Conservation (phyloP, 2,329 filamentous ascomycete species). For the Trichoderma citrinoviride region DNA sequence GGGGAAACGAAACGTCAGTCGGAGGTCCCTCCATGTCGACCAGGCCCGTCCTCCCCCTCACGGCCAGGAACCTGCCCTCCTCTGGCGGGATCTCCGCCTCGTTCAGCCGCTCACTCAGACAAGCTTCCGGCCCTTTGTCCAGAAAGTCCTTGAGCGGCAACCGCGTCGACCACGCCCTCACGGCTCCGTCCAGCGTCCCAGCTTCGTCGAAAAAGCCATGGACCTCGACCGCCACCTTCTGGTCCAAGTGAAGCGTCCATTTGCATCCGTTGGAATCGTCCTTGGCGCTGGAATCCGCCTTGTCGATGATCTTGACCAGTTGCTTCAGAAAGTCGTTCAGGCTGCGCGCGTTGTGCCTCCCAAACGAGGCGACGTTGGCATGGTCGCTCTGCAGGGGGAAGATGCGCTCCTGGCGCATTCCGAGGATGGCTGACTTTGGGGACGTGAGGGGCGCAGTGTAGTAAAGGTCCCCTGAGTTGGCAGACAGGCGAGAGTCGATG, state of each 20-base stretch:
- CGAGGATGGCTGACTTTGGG: conserved; percentile 53
- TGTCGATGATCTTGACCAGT: conserved; percentile 34
- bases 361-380: conserved; percentile 54
- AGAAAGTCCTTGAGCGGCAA: conserved; percentile 55
- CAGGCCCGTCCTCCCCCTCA: conserved; percentile 31
- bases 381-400: conserved; percentile 55
- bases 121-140: conserved; percentile 53
- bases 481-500: conserved; percentile 56
- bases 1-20: conserved; percentile 14
- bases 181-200: conserved; percentile 29
- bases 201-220: conserved; percentile 55
- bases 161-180: conserved; percentile 52
- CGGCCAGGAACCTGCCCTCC: conserved; percentile 32
- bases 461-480: conserved; percentile 47
- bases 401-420: conserved; percentile 50
- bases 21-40: conserved; percentile 23
- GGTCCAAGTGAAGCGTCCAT: conserved; percentile 48
- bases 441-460: conserved; percentile 60
- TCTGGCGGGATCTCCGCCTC: conserved; percentile 36
- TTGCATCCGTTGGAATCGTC: conserved; percentile 34
- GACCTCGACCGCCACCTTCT: conserved; percentile 55
- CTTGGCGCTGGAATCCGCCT: conserved; percentile 34
- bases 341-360: conserved; percentile 46
- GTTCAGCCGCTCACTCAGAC: conserved; percentile 52
- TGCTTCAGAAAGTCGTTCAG: conserved; percentile 43